A percentile compares a stretch with the other conserved stretches of the same genome.
Evolutionary conservation across 495 filamentous ascomycete genomes (phyloP).

Genomic region (Daldinia vernicosa): DNA sequence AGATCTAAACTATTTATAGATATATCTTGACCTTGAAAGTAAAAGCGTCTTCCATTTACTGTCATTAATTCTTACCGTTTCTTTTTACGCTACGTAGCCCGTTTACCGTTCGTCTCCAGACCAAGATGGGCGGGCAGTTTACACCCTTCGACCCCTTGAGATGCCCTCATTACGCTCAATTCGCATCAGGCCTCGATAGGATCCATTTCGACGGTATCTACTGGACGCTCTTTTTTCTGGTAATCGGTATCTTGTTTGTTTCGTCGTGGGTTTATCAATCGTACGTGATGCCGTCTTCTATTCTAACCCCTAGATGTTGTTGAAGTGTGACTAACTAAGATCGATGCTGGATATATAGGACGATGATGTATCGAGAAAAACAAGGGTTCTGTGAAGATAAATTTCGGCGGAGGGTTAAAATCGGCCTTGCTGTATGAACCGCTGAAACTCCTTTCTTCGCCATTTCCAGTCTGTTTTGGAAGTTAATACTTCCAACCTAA

Average conservation of each 20-base stretch:
- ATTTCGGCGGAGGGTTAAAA: slow-evolving; percentile 35
- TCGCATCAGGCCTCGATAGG: slow-evolving; percentile 52
- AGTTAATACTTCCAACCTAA: too few species aligned
- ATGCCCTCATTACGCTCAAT: slow-evolving; percentile 58
- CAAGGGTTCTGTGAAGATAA: slow-evolving; percentile 18
- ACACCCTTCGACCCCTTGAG: slow-evolving; percentile 41
- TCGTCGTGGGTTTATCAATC: slow-evolving; percentile 54
- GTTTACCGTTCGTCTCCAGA: not conserved
- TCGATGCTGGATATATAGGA: slow-evolving; percentile 23
- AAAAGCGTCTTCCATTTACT: not conserved
- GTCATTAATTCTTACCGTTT: not conserved
- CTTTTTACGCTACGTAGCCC: not conserved
- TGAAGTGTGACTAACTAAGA: not conserved
- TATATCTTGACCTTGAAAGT: not conserved
- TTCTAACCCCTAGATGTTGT: not conserved
- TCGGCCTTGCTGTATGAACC: slow-evolving; percentile 19
- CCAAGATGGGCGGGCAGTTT: slow-evolving; percentile 51
- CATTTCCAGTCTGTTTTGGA: too few species aligned
- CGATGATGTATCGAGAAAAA: slow-evolving; percentile 29
- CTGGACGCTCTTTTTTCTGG: slow-evolving; percentile 55
- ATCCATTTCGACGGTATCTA: slow-evolving; percentile 56
- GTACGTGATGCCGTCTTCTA: slow-evolving; percentile 41
- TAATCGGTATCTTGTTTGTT: slow-evolving; percentile 51
- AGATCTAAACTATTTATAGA: not conserved
- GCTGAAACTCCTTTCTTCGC: not conserved